phyloP scores from a whole-genome alignment of 129 eudicot genomes.

The Chrysanthemum seticuspe region DNA sequence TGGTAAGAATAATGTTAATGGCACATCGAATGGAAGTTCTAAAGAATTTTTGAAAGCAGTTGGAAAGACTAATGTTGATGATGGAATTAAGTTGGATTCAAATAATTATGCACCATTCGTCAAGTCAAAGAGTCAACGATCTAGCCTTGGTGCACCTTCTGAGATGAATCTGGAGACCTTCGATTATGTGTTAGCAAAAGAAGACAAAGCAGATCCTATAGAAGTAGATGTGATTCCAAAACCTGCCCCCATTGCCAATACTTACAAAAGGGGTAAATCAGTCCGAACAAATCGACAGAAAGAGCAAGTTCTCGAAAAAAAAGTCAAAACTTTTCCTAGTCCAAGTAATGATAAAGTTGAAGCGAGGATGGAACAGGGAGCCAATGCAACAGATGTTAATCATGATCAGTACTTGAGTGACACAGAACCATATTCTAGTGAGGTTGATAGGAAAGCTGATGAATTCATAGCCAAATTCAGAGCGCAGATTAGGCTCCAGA shows the following conservation, averaged over 20 bases:
- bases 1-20: too few relatives aligned
- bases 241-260: conserved; percentile 37
- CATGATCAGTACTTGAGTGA: conserved; percentile 32
- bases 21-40: too few relatives aligned
- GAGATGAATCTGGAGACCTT: conserved; percentile 20
- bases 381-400: conserved; percentile 11
- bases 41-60: too few relatives aligned
- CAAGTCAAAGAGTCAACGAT: conserved; percentile 28
- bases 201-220: conserved; percentile 28
- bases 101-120: background rate
- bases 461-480: conserved; percentile 90
- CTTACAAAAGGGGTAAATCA: conserved; percentile 65
- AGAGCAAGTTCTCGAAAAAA: conserved; percentile 36
- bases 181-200: conserved; percentile 21
- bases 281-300: conserved; percentile 71
- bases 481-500: conserved; percentile 89
- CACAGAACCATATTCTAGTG: conserved; percentile 55
- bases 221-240: conserved; percentile 30
- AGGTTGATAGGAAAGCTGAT: conserved; percentile 89
- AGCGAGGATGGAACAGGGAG: conserved; percentile 5
- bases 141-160: conserved; percentile 22
- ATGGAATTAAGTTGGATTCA: too few relatives aligned
- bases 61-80: too few relatives aligned
- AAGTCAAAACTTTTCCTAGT: conserved; percentile 15
- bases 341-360: conserved; percentile 32